Base-by-base conservation (phyloP, 1,284 basidiomycete genomes). In the Ustilago trichophora region DNA sequence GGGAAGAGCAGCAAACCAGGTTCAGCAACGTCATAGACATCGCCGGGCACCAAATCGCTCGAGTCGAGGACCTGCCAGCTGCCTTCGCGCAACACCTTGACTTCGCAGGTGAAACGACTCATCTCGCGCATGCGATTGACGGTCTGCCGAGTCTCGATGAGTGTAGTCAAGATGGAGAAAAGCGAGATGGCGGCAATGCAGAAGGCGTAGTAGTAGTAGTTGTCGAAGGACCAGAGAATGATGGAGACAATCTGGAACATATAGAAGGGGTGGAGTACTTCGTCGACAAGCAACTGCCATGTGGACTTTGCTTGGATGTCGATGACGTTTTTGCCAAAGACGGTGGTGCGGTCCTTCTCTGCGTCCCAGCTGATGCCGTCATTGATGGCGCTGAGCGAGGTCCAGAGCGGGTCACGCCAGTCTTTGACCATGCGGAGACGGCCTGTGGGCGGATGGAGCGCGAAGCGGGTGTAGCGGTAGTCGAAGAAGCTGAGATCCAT, bases 211-310 rank as follows among this genome's bases (percentile, higher is more conserved):
- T 96, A 97, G 81, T 91, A 95, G 64, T 84, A 84, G 73, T 98
- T 87, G 76, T 99, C 96, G 51, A 98, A 75, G 3, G 90, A 90
- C 96, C 96, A 98, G 10, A 99, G 84, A 21, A 92, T 84, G 72
- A 98, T 91, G 64, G 93, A 96, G 42, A 93, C 93, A 70, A 98
- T 90, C 86, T 99, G 96, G 82, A 99, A 99, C 53, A 98, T 90
- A 72, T 64, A 69, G 46, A 63, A 54, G n/a, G 50, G 59, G 37
- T 58, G 58, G 37, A 68, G 62, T 43, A 73, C 62, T 47, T 63
- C 96, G 74, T 98, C 93, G 34, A 98, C 84, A 8, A 98, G 85
- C 2, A 99, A 86, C 21, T 88, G 85, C n/a, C 88, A 69, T 1
- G 90, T 88, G 0, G 91, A 89, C 82, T 96, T 97, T 13, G 88